Percentiles rank a stretch among this genome's conserved stretches.
Conservation (phyloP, 1,139 yeast species). For the Geotrichum cucujoidarum region DNA sequence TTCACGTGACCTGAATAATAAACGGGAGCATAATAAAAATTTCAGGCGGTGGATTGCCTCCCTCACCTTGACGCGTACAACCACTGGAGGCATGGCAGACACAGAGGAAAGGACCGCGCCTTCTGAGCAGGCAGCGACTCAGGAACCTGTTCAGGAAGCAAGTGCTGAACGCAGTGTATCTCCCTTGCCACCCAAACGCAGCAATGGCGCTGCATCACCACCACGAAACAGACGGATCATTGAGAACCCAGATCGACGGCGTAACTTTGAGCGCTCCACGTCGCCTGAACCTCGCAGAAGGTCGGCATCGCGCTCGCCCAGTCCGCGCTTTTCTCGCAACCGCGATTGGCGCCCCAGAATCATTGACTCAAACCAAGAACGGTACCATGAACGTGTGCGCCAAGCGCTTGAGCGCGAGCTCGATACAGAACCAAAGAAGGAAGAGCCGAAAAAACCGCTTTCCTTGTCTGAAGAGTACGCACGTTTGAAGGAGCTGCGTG, state of each 20-base stretch:
- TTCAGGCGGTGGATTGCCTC: no score
- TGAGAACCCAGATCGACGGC: constrained; percentile 8
- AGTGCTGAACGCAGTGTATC: no score
- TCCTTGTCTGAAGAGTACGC: constrained; percentile 40
- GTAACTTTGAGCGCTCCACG: neutral
- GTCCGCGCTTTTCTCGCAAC: neutral
- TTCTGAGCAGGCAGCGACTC: neutral
- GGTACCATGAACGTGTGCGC: constrained; percentile 30
- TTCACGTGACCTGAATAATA: neutral
- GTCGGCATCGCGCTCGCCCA: neutral
- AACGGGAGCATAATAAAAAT: no score
- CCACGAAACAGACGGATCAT: neutral
- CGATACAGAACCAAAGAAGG: constrained; percentile 14
- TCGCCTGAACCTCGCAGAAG: neutral
- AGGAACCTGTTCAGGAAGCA: neutral
- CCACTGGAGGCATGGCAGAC: neutral
- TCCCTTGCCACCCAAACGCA: no score
- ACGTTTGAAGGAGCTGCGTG: constrained; percentile 39
- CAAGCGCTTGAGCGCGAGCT: constrained; percentile 27
- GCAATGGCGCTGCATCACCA: neutral
- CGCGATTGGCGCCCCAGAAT: constrained; percentile 6
- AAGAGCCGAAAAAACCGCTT: constrained; percentile 14
- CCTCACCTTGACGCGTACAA: no score
- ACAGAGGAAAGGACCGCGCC: neutral
- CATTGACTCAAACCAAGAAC: constrained; percentile 29